Conservation (phyloP, 208 protist genomes). For the Leptomonas pyrrhocoris region DNA sequence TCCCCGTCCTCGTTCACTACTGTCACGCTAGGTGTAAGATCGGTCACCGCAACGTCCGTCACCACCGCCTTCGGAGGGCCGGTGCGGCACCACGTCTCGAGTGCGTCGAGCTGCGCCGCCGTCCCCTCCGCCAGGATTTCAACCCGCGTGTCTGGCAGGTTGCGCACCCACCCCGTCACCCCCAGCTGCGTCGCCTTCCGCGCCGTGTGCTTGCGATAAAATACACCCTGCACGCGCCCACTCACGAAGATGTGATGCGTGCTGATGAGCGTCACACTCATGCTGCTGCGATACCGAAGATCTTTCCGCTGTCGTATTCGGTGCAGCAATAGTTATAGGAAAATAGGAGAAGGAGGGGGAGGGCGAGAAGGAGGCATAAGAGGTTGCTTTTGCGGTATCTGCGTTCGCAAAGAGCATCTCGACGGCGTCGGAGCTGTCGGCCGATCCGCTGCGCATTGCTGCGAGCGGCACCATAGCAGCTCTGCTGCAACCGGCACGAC, state of each 20-base stretch:
- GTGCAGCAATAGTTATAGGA: too few species aligned
- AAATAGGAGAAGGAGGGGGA: too few species aligned
- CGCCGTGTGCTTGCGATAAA: constrained; percentile 86
- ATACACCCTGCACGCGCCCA: constrained; percentile 90
- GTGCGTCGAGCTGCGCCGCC: constrained; percentile 32
- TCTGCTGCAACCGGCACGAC: too few species aligned
- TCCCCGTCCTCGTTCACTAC: neutral
- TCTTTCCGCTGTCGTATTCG: too few species aligned
- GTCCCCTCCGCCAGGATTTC: constrained; percentile 79
- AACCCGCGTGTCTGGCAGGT: constrained; percentile 76
- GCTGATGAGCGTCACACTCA: neutral
- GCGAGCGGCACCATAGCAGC: too few species aligned
- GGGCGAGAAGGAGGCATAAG: too few species aligned
- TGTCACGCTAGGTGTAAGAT: constrained; percentile 4
- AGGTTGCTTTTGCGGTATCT: too few species aligned
- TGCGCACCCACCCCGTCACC: constrained; percentile 85
- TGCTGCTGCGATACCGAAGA: neutral
- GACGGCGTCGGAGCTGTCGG: too few species aligned
- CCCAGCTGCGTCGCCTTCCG: constrained; percentile 41
- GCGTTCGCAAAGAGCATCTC: too few species aligned
- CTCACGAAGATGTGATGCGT: constrained; percentile 66
- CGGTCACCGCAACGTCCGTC: constrained; percentile 28
- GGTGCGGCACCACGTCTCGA: constrained; percentile 77
- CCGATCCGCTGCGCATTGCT: too few species aligned
- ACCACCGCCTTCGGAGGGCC: constrained; percentile 78